These are phyloP conservation scores for Phytophthora vignae DNA, from an alignment of 352 stramenopile species.

Conservation along the genomic window DNA sequence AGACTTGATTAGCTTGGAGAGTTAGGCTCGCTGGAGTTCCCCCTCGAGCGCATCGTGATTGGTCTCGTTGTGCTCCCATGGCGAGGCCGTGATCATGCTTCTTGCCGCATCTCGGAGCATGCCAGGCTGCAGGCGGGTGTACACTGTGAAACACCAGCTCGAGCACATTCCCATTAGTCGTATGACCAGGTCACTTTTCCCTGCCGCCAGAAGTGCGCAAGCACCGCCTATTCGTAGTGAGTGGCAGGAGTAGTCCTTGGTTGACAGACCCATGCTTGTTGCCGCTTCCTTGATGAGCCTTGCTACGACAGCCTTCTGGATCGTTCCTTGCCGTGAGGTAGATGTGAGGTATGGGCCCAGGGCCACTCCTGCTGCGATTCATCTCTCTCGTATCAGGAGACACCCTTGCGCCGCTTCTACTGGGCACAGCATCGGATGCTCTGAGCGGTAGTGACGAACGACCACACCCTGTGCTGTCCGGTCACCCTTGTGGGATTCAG, in stretches of 20 bases:
- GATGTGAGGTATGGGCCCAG: conserved; percentile 35
- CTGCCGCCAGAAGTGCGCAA: conserved; percentile 30
- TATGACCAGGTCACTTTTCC: conserved; percentile 37
- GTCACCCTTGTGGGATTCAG: background rate
- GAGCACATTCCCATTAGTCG: conserved; percentile 31
- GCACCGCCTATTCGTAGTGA: conserved; percentile 37
- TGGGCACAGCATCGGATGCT: conserved; percentile 21
- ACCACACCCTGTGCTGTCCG: conserved; percentile 7
- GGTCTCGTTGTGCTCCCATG: conserved; percentile 28
- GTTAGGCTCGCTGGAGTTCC: background rate
- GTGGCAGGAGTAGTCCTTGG: conserved; percentile 31
- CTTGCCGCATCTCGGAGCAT: conserved; percentile 40
- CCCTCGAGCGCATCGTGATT: conserved; percentile 10
- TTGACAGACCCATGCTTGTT: conserved; percentile 7
- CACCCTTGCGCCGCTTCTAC: conserved; percentile 25
- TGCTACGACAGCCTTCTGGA: conserved; percentile 28
- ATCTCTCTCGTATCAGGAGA: conserved; percentile 8
- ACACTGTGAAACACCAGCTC: conserved; percentile 37
- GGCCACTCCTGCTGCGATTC: background rate
- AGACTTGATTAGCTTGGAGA: no score
- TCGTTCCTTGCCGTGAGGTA: background rate
- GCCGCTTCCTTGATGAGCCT: conserved; percentile 31
- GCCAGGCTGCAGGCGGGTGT: conserved; percentile 21
- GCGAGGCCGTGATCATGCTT: conserved; percentile 42
- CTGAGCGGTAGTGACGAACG: conserved; percentile 24